Base-by-base conservation (phyloP, 495 filamentous ascomycete genomes). In the Cryomyces minteri region DNA sequence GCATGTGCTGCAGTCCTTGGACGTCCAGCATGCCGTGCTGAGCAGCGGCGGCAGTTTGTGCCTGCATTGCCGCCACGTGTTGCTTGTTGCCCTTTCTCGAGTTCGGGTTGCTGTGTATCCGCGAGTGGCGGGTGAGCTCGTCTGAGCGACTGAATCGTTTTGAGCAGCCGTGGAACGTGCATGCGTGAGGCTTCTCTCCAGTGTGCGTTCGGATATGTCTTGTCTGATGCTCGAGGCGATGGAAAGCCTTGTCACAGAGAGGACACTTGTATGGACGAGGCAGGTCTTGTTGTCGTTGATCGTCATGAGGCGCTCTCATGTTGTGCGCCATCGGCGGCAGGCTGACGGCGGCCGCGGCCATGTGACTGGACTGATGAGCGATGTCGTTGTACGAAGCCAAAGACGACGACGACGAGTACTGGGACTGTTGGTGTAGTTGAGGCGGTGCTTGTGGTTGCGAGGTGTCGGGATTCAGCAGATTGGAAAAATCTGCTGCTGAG, bases 41-140 rank as follows among this genome's bases (percentile, higher is more conserved):
- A 14, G 61, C 64, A 0, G 67, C 69, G 2, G 73, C 67, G 0
- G 70, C 73, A 10, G 71, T 69, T 0, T 71, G 72, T 0, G 71
- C 56, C 4, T 53, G 70, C 0, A 73, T 59, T 9, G 58, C 57
- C 10, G 53, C 54, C 14, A 41, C 46, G 47, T 67, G 61, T 34
- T 82, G 75, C 68, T 93, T 94, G 70, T 94, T 93, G 42, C 84
- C 88, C 56, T 90, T 70, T 60, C 90, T 73, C 49, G 86, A 93
- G 70, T 96, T 96, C 40, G 92, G 90, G 66, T 98, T 98, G 71
- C 79, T 94, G 74, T 98, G 90, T 69, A 98, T 98, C 59, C 90
- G 74, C 60, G 90, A 95, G 66, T 98, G 90, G 40, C 90, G 76
- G 38, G 90, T 98, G 46, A 98, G 71, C 65, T 98, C 90, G 55